These are phyloP conservation scores for Aspergillus homomorphus DNA, from an alignment of 495 filamentous ascomycete species.

Conservation along the genomic window DNA sequence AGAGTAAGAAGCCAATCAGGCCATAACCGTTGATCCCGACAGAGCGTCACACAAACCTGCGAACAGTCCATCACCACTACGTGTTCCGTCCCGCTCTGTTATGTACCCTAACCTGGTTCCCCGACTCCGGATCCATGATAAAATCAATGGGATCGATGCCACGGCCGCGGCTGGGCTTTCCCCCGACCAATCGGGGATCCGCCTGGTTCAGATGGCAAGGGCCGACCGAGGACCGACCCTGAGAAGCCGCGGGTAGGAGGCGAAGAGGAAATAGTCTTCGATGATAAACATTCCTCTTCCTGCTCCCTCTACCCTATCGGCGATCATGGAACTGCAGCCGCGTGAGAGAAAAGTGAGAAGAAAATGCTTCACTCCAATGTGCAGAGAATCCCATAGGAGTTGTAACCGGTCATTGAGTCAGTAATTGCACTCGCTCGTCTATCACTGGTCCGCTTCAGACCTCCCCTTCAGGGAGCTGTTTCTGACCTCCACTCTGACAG, in stretches of 20 bases:
- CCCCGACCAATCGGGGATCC: not conserved
- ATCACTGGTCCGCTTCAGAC: not conserved
- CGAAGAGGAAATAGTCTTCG: too few species aligned
- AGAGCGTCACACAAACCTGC: constrained; percentile 7
- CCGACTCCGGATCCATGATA: not conserved
- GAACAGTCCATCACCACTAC: not conserved
- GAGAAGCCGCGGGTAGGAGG: too few species aligned
- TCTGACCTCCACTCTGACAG: not conserved
- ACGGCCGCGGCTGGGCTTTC: not conserved
- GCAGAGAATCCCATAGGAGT: not conserved
- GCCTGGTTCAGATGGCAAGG: not conserved
- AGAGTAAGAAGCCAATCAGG: constrained; percentile 7
- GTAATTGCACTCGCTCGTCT: not conserved
- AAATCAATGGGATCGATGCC: not conserved
- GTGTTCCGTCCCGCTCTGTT: constrained; percentile 2
- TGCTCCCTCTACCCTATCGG: not conserved
- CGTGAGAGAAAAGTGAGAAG: not conserved
- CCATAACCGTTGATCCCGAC: constrained; percentile 8
- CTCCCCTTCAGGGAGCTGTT: not conserved
- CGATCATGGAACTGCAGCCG: not conserved
- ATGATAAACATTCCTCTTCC: not conserved
- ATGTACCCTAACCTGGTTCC: constrained; percentile 3
- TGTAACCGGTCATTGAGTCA: not conserved
- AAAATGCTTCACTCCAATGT: not conserved
- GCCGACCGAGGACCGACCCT: not conserved